Base-by-base conservation (phyloP, 2,329 filamentous ascomycete species). In the Claviceps fusiformis region DNA sequence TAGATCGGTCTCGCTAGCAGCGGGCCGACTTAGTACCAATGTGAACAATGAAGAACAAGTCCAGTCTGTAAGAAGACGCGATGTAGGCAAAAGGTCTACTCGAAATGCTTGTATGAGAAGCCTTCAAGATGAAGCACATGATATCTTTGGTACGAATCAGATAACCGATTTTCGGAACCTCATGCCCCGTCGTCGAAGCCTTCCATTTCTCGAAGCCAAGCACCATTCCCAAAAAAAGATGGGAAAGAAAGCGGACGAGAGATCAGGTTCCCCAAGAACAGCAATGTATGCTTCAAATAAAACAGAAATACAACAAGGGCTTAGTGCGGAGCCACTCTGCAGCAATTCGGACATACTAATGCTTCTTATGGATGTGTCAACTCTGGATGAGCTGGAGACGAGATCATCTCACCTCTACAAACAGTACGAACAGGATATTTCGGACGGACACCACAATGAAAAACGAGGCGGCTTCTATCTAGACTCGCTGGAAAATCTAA, bases 341-440 rank as follows among this genome's bases (percentile, higher is more conserved):
- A n/a, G 31, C 17, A 33, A 9, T 11, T 27, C n/a, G n/a, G 56
- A 57, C 5, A 50, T 49, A 15, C 55, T 57, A 1, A 49, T 70
- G 6, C 46, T 70, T 2, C 45, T 70, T 2, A 56, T 64, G 11
- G 61, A 68, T 11, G n/a, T 57, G 10, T 48, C 53, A 9, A 57
- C 58, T 5, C 53, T 71, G 4, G 59, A 58, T 19, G 54, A 62
- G 7, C 47, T 68, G n/a, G 61, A 67, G 33, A 48, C 55, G 50
- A 54, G 55, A 35, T 65, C 68, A 3, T 59, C 59, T 1, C 58
- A 33, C 3, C 43, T 70, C 10, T 61, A 71, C 31, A 63, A 69
- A 6, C 67, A 71, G 52, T 71, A 67, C 48, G 58, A 64, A 45
- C 58, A 59, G n/a, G 68, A 71, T 45, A 33, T 68, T 9, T 49